Base-by-base conservation (phyloP, 148 eudicot genomes). In the Diospyros lotus region DNA sequence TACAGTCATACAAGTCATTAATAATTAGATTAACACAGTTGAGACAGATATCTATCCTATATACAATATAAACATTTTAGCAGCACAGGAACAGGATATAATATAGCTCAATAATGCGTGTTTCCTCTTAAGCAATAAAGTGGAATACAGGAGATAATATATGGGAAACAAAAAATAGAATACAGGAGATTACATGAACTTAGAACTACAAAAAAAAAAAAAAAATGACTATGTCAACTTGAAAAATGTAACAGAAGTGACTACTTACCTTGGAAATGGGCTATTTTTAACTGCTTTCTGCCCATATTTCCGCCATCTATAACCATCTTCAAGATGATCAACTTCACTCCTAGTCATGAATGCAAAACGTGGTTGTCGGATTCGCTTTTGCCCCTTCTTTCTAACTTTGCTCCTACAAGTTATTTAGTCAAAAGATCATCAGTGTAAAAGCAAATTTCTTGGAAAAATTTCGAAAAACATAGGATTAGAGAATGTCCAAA, bases 321-420 rank as follows among this genome's bases (percentile, higher is more conserved):
- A 95, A 52, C 98, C 98, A 82, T 95, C 98, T 82, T 95, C 98
- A 78, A 95, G 98, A 73, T 95, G 93, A 86, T 95, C 98, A 64
- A 92, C 86, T 79, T 95, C 98, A 67, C 96, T 95, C 79, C 88
- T 95, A 2, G 98, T 95, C 89, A 92, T 85, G 84, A 95, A 95
- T 63, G 98, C 98, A 84, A 90, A 88, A 28, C 96, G 89, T 1
- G 86, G 91, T 76, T 90, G 97, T 58, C 94, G 87, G 72, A 83
- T 76, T 68, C 97, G 78, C 87, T 94, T 95, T 73, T 86, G 86
- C 71, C 87, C 97, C 87, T 92, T 92, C 83, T 86, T 90, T 79
- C 80, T 89, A 14, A 74, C 85, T 82, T 92, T 95, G 13, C 80
- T 75, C 82, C 98, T 94, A 79, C 64, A 81, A 52, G 71, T 51